These are phyloP conservation scores for Saitozyma sp. DNA, from an alignment of 768 basidiomycete genomes.

Conservation along the genomic window DNA sequence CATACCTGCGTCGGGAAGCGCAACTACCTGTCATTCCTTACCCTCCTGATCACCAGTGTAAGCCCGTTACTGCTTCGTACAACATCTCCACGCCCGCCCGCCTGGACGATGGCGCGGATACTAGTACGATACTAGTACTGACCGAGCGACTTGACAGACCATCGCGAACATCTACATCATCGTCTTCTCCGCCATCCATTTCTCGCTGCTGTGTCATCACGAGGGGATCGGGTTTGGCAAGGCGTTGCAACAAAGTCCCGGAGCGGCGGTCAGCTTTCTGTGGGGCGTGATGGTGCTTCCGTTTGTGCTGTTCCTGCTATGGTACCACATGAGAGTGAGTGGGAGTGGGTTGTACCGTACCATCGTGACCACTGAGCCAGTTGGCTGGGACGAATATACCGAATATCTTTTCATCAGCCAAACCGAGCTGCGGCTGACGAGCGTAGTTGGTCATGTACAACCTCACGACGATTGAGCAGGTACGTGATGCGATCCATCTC, in stretches of 20 bases:
- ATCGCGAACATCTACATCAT: slow-evolving; percentile 73
- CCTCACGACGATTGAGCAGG: slow-evolving; percentile 95
- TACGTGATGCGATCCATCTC: slow-evolving; percentile 53
- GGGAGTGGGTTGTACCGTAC: neutral
- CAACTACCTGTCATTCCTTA: slow-evolving; percentile 92
- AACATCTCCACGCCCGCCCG: neutral
- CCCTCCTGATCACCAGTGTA: slow-evolving; percentile 73
- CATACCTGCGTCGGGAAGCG: slow-evolving; percentile 94
- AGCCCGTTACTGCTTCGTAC: slow-evolving; percentile 46
- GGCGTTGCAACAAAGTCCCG: slow-evolving; percentile 61
- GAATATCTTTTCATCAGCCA: slow-evolving; percentile 2
- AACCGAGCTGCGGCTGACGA: slow-evolving; percentile 4
- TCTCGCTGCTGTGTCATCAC: slow-evolving; percentile 65
- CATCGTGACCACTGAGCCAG: neutral
- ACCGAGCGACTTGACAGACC: slow-evolving; percentile 57
- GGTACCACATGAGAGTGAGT: slow-evolving; percentile 83
- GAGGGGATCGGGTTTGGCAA: slow-evolving; percentile 59
- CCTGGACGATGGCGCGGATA: neutral
- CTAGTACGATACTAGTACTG: too few species aligned
- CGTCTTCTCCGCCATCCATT: slow-evolving; percentile 77
- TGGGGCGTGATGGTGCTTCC: slow-evolving; percentile 73
- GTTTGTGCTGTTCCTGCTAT: slow-evolving; percentile 75
- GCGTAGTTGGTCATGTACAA: slow-evolving; percentile 69
- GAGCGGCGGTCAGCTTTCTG: slow-evolving; percentile 77
- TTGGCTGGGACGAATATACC: neutral